phyloP scores from a whole-genome alignment of 805 yeast species.

The Kazachstania psychrophila region DNA sequence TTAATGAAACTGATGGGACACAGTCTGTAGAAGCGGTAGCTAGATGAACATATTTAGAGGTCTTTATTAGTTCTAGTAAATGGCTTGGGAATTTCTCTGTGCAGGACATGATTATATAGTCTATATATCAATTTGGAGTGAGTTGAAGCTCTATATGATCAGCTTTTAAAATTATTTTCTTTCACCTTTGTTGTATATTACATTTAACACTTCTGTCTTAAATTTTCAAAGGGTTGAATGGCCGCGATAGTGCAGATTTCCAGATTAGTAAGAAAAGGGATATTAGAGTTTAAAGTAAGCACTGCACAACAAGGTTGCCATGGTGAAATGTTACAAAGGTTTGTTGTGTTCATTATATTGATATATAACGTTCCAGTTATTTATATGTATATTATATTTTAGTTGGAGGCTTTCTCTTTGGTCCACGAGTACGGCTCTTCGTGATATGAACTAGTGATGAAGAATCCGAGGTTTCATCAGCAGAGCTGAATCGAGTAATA shows the following conservation, averaged over 20 bases:
- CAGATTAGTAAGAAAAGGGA: background rate
- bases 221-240: background rate
- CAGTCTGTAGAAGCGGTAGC: conserved; percentile 65
- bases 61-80: conserved; percentile 40
- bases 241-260: background rate
- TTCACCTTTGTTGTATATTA: too few species aligned
- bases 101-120: conserved; percentile 21
- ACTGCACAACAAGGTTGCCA: background rate
- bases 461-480: background rate
- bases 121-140: background rate
- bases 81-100: conserved; percentile 31
- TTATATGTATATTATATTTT: background rate
- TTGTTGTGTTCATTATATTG: too few species aligned
- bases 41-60: conserved; percentile 67
- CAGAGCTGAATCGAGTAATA: conserved; percentile 4
- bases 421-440: conserved; percentile 32
- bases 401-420: conserved; percentile 32
- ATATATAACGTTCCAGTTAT: too few species aligned
- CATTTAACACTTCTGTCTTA: too few species aligned
- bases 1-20: conserved; percentile 78
- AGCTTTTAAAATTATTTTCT: too few species aligned
- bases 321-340: background rate
- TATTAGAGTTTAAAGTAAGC: background rate
- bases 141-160: too few species aligned
- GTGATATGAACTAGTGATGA: conserved; percentile 21